Evolutionary conservation across 495 filamentous ascomycete species (phyloP), one percentile per base, ranked within the genome.

Genomic region (Massariosphaeria phaeospora): DNA sequence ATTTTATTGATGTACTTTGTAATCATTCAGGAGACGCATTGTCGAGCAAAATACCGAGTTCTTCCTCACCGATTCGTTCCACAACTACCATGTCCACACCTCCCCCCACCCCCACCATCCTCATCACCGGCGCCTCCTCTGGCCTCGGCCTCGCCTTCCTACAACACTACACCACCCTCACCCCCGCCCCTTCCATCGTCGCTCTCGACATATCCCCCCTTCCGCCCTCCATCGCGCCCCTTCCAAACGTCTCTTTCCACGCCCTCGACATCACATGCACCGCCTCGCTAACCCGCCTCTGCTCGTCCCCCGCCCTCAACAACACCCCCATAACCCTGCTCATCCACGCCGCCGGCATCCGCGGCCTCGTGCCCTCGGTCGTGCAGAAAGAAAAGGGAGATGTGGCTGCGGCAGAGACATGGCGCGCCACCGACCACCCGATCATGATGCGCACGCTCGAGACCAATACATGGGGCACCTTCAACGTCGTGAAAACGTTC

Each of bases 341-440:
- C 3, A 63, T 72, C 23, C 69, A 72, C 62, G 57, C 41, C 23
- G 69, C 66, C 20, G 70, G 69, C 23, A 62, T 72, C 26, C 59
- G 70, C 2, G 70, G 70, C 23, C 65, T 72, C 7, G 69, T 70
- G 2, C 65, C 69, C 3, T 9, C 1, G 1, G 26, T 66, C 21
- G 63, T 66, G 11, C 24, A 35, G 2, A 24, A 35, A n/a, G 10
- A 65, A 11, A 56, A 41, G n/a, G 52, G 55, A 31, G 57, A 70
- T 44, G 64, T 66, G 4, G 46, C 56, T 8, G 57, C 55, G 1
- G 64, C 66, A 20, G 70, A 72, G 38, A 67, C 69, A 9, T 48
- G 62, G 10, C 38, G 59, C 1, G 61, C 52, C n/a, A 72, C 69
- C 67, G 59, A 65, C 41, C 9, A 51, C 3, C 56, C 44, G 27